Evolutionary conservation across 768 basidiomycete species (phyloP), one percentile per base, ranked within the genome.

Genomic region (Epithele typhae): DNA sequence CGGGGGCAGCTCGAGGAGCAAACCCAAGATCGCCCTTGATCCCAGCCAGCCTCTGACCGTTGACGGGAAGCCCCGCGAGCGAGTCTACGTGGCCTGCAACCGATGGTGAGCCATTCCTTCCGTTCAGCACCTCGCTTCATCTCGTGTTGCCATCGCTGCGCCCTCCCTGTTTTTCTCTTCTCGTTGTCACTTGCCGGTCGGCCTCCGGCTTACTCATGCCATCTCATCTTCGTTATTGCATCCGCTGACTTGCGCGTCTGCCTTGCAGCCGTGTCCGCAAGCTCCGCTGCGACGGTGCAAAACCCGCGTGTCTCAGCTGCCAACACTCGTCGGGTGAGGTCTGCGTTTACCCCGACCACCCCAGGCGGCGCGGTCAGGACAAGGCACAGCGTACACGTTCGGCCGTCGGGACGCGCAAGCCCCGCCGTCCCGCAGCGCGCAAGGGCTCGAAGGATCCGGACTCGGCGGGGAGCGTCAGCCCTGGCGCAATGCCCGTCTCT

Each of bases 321-420:
- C 33, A 48, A 34, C 43, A 22, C 25, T 45, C 36, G 21, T n/a
- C 22, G 4, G 46, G 38, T 2, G 51, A 25, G 11, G 33, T 36
- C 17, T 52, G 51, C 42, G 21, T 14, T 24, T 52, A 52, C 34
- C 37, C 47, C 24, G 38, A 42, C 9, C 27, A 9, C 7, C 51
- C 51, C 19, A 47, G 45, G 43, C 46, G 51, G 10, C 51, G 51
- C 24, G 51, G 51, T 12, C 51, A 52, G 25, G 51, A 52, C 39
- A 47, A 47, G 25, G 51, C 51, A 15, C 51, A 45, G 3, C 51
- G 51, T 38, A 52, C 43, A 3, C 51, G 51, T 21, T 52, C 51
- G 12, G 42, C 51, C 4, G 45, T 52, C 17, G 51, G 51, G 2
- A n/a, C 75, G 59, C 19, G 51, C 25, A 43, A 66, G 70, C 33